phyloP scores from a whole-genome alignment of 2,329 filamentous ascomycete species.

The Pseudogymnoascus sp. region DNA sequence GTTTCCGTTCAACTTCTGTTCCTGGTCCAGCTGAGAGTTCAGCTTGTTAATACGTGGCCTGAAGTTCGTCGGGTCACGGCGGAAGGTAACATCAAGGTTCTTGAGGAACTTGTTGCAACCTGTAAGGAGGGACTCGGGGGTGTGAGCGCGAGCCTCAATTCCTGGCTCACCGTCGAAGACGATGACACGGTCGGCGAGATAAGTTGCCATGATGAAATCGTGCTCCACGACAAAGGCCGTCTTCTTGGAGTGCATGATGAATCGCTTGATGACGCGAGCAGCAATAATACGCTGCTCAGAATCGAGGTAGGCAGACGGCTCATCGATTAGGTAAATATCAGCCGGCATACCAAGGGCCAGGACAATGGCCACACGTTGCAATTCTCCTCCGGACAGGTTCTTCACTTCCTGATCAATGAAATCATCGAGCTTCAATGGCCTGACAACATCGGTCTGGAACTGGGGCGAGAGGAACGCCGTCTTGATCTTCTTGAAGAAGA shows the following conservation, averaged over 20 bases:
- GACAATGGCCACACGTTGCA: constrained; percentile 98
- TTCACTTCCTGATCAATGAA: constrained; percentile 99
- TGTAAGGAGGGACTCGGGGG: constrained; percentile 83
- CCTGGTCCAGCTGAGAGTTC: constrained; percentile 91
- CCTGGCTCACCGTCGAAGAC: constrained; percentile 95
- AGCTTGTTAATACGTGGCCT: constrained; percentile 97
- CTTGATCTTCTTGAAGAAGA: constrained; percentile 99
- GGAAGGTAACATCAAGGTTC: constrained; percentile 96
- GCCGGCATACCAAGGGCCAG: constrained; percentile 91
- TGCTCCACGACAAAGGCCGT: constrained; percentile 99
- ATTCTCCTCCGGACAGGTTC: constrained; percentile 96
- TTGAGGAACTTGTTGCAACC: constrained; percentile 96
- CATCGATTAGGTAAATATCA: constrained; percentile 97
- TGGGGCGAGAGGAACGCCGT: constrained; percentile 91
- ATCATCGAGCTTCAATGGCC: constrained; percentile 97
- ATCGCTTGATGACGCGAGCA: constrained; percentile 95
- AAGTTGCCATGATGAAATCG: constrained; percentile 94
- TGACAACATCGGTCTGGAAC: constrained; percentile 99
- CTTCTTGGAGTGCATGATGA: constrained; percentile 99
- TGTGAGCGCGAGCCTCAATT: constrained; percentile 77
- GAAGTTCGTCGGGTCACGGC: constrained; percentile 91
- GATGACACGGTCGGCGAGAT: constrained; percentile 84
- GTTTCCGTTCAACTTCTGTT: constrained; percentile 90
- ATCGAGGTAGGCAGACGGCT: constrained; percentile 94
- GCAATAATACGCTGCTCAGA: constrained; percentile 98